Conservation (phyloP, 805 yeast species). For the Saturnispora galanensis region DNA sequence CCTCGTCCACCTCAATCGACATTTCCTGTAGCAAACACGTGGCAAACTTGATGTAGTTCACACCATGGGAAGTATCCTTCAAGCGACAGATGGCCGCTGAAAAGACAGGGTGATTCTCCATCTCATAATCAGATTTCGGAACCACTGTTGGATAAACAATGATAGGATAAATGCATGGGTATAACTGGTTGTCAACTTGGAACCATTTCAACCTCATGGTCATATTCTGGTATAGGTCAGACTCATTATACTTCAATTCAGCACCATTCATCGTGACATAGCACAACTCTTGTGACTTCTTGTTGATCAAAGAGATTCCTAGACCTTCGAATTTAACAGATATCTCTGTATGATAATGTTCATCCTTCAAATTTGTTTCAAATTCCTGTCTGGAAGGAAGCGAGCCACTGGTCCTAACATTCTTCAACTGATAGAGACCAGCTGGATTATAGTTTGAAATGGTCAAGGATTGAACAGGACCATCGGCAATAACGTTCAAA, state of each 20-base stretch:
- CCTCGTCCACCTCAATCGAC: constrained; percentile 90
- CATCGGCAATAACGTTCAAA: constrained; percentile 90
- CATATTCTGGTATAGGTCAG: constrained; percentile 73
- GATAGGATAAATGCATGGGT: constrained; percentile 82
- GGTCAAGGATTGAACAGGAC: constrained; percentile 82
- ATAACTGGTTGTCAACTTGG: constrained; percentile 86
- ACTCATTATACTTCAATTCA: constrained; percentile 71
- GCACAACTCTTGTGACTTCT: constrained; percentile 61
- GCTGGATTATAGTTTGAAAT: constrained; percentile 76
- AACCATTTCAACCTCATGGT: constrained; percentile 86
- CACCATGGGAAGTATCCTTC: constrained; percentile 86
- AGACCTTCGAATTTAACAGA: constrained; percentile 69
- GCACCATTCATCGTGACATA: constrained; percentile 77
- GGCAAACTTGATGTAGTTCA: constrained; percentile 81
- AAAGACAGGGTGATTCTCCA: constrained; percentile 83
- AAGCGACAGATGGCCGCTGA: constrained; percentile 78
- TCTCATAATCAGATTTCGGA: constrained; percentile 73
- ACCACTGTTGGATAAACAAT: constrained; percentile 82
- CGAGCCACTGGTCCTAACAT: constrained; percentile 25
- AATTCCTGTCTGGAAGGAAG: constrained; percentile 32
- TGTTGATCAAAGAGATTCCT: constrained; percentile 76
- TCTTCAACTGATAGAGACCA: constrained; percentile 57
- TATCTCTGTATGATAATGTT: constrained; percentile 42
- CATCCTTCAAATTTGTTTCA: constrained; percentile 46
- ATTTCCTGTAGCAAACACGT: constrained; percentile 83